These are phyloP conservation scores for Erodium chrysanthum DNA, from an alignment of 441 rosid species.

Conservation along the genomic window DNA sequence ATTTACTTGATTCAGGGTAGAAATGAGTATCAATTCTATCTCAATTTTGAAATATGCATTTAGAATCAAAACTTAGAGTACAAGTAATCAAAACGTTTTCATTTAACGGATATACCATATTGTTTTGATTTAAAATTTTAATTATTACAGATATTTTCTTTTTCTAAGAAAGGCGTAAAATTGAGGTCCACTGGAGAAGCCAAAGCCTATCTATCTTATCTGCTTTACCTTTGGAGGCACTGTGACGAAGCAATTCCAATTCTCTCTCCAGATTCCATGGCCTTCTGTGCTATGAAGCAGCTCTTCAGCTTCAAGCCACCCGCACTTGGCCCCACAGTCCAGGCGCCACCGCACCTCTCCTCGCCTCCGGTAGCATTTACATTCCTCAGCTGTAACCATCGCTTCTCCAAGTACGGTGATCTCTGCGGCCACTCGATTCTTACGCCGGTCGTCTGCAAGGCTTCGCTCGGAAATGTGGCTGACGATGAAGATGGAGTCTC, in stretches of 20 bases:
- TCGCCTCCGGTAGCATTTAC: background rate
- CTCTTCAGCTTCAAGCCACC: slow-evolving; percentile 12
- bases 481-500: slow-evolving; percentile 52
- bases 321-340: slow-evolving; percentile 8
- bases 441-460: slow-evolving; percentile 16
- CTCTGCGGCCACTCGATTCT: background rate
- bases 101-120: no score
- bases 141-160: no score
- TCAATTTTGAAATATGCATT: no score
- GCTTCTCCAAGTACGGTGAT: background rate
- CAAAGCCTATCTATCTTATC: slow-evolving; percentile 11
- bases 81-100: no score
- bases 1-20: no score
- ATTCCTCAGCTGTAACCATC: background rate
- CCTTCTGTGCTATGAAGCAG: slow-evolving; percentile 16
- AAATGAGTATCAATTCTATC: no score
- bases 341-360: slow-evolving; percentile 13
- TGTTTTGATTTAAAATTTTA: no score
- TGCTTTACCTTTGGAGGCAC: background rate
- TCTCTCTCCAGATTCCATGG: slow-evolving; percentile 21
- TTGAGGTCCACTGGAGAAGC: background rate
- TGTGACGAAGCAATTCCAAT: background rate
- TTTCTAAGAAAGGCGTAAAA: background rate
- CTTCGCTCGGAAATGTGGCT: slow-evolving; percentile 27
- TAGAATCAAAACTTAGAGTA: no score